Evolutionary conservation across 2,329 filamentous ascomycete genomes (phyloP), one percentile per base, ranked within the genome.

Genomic region (Talaromyces islandicus): DNA sequence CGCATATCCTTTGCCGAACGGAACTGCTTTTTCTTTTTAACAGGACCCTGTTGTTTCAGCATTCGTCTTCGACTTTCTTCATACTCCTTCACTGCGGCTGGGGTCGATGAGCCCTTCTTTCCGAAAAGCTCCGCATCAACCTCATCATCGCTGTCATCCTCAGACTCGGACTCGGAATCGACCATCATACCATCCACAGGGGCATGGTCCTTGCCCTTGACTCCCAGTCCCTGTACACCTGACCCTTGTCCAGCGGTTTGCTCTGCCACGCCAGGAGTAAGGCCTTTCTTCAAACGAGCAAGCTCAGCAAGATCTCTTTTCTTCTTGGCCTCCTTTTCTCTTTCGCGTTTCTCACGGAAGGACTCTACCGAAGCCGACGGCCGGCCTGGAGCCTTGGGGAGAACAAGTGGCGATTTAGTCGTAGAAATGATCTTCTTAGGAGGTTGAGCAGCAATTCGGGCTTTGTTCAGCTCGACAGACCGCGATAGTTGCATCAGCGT

Each of bases 1-100:
- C 93, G 88, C 86, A 97, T 93, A 75, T 99, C 94, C 74, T 96
- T 96, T 52, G 88, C 86, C 17, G 92, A 93, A 55, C 93, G 86
- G 63, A 88, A 81, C 56, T 91, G 85, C 71, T 91, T 90, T 65
- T 85, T 80, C 77, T 97, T 96, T 76, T 91, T 93, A 60, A 95
- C 86, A 0, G 93, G 93, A 14, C 86, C 87, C 50, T 85, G 83
- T 55, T 83, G 80, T 68, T 85, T 83, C 65, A 86, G 70, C 29
- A 82, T 74, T 64, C 73, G 73, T 60, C 72, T 75, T 64, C 74
- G 76, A 64, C 75, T 79, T 62, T 79, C 73, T 64, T 78, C 78
- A 64, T 78, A 84, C 64, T 78, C 77, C 24, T 68, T 73, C 21
- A 77, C 73, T 11, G 75, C 70, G 55, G 77, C 72, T 4, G 76